Base-by-base conservation (phyloP, 331 rosid species). In the Malus hybrid region DNA sequence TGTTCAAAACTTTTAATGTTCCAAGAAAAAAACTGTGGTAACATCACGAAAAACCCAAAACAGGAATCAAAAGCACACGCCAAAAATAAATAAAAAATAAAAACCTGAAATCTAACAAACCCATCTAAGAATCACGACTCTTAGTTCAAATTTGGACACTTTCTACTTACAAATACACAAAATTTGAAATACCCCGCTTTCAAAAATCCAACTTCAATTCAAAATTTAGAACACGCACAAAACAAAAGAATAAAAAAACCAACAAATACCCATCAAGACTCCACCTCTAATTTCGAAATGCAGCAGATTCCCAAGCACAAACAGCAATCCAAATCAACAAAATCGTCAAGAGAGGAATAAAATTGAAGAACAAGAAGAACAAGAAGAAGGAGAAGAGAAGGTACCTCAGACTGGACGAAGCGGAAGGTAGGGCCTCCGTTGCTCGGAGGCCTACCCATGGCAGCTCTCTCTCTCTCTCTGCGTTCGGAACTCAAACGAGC, bases 391-490 rank as follows among this genome's bases (percentile, higher is more conserved):
- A 39, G 46, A 67, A 6, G 73, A 72, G 3, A 18, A 32, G 30
- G 33, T 28, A 85, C 89, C 89, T 85, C 89, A 44, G 82, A 3
- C 52, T 78, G 82, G 22, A 85, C 84, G 87, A 93, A 93, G 71
- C 98, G 97, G 81, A 93, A 93, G 84, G 98, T 88, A 48, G 98
- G 98, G 80, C 92, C 92, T 80, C 98, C 98, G 61, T 90, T 93
- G 55, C 97, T 86, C 58, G 98, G 98, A 71, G 96, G 98, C 82
- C 97, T 84, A 82, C 98, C 98, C 98, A 93, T 93, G 71, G 55
- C 15, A 6, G 65, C 75, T 20, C 26, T 50, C 60, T 75, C 69
- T 53, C 24, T 24, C 24, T 24, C 24, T 24, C 24, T 24, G 26
- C 22, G 36, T 50, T 63, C 15, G 70, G 30, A 50, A 68, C 75